A percentile compares a stretch with the other conserved stretches of the same genome.
These are phyloP conservation scores for Chlorociboria aeruginascens DNA, from an alignment of 495 filamentous ascomycete species.

Conservation along the genomic window DNA sequence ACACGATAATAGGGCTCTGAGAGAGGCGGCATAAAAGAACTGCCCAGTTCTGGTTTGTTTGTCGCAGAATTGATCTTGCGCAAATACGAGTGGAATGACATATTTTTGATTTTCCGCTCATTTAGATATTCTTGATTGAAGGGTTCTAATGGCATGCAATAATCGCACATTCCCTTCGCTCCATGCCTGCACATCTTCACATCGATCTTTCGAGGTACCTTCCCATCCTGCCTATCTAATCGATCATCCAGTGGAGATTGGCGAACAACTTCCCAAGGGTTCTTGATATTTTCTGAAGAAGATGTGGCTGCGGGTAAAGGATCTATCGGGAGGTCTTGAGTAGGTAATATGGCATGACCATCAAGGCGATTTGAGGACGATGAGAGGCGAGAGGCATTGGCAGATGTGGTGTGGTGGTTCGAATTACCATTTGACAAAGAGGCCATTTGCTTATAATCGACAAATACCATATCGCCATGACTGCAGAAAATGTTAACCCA, in stretches of 20 bases:
- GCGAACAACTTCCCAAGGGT: slow-evolving; percentile 84
- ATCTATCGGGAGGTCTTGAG: slow-evolving; percentile 52
- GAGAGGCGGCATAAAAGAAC: slow-evolving; percentile 91
- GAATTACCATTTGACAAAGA: slow-evolving; percentile 37
- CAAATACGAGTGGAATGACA: slow-evolving; percentile 90
- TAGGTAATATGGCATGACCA: slow-evolving; percentile 60
- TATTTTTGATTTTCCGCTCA: slow-evolving; percentile 96
- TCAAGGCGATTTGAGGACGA: slow-evolving; percentile 55
- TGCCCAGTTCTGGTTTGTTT: slow-evolving; percentile 84
- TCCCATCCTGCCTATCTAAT: slow-evolving; percentile 84
- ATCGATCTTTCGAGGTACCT: slow-evolving; percentile 69
- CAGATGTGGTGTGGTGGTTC: slow-evolving; percentile 4
- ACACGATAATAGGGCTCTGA: slow-evolving; percentile 92
- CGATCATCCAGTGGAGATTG: slow-evolving; percentile 79
- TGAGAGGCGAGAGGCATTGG: slow-evolving; percentile 18
- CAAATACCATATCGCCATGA: slow-evolving; percentile 82
- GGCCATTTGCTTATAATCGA: slow-evolving; percentile 53
- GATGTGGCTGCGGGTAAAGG: slow-evolving; percentile 39
- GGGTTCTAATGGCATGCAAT: slow-evolving; percentile 96
- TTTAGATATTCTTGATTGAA: slow-evolving; percentile 77
- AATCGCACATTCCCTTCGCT: slow-evolving; percentile 96
- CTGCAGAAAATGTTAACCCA: slow-evolving; percentile 28
- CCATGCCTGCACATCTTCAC: slow-evolving; percentile 90
- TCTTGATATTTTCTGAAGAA: slow-evolving; percentile 56
- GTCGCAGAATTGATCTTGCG: slow-evolving; percentile 91